A percentile compares a stretch with the other conserved stretches of the same genome.
These are phyloP conservation scores for Lyophyllum shimeji DNA, from an alignment of 768 basidiomycete species.

Conservation along the genomic window DNA sequence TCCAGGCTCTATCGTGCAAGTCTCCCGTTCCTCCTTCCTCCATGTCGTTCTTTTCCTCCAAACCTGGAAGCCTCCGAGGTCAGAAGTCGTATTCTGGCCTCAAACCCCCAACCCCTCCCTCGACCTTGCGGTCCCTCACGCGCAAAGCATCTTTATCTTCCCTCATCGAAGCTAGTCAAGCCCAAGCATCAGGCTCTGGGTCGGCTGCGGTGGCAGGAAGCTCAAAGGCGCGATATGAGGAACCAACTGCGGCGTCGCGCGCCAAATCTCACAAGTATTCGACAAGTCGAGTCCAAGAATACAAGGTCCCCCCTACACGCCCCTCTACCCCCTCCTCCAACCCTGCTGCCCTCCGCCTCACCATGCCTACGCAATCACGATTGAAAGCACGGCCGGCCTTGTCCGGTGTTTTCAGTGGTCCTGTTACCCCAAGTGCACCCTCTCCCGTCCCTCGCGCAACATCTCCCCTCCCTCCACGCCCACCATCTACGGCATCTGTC, in stretches of 20 bases:
- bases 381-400: conserved; percentile 74
- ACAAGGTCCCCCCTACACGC: conserved; percentile 71
- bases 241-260: conserved; percentile 79
- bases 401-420: conserved; percentile 68
- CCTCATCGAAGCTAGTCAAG: conserved; percentile 58
- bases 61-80: conserved; percentile 73
- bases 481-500: conserved; percentile 54
- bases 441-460: conserved; percentile 44
- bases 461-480: conserved; percentile 61
- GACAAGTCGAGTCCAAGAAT: conserved; percentile 64
- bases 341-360: conserved; percentile 74
- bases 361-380: conserved; percentile 83
- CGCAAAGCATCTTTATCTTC: conserved; percentile 82
- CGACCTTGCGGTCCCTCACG: conserved; percentile 57
- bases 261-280: conserved; percentile 72
- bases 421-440: conserved; percentile 31
- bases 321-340: conserved; percentile 81
- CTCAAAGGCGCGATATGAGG: conserved; percentile 62
- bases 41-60: conserved; percentile 60
- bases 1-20: conserved; percentile 53
- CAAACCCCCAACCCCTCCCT: conserved; percentile 73
- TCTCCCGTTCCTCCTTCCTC: conserved; percentile 49
- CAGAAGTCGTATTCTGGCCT: conserved; percentile 85
- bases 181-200: conserved; percentile 59
- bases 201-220: conserved; percentile 33